Evolutionary conservation across 371 early-diverging fungal species (phyloP).

Genomic region (Mortierella sp.): DNA sequence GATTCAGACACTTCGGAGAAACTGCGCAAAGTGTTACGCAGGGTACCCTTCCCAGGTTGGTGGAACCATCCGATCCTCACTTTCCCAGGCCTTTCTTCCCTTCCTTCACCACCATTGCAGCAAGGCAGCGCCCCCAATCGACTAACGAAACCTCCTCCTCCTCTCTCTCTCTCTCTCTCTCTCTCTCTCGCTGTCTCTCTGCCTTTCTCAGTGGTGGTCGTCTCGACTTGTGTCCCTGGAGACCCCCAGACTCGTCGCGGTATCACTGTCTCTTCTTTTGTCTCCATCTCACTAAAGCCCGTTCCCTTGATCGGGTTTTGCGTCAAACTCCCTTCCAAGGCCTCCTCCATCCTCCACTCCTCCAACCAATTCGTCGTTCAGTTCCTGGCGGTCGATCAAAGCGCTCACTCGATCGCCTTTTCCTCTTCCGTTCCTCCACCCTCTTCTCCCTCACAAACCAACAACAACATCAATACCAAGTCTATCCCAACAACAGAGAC

Average conservation of each 20-base stretch:
- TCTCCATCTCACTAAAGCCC: conserved; percentile 74
- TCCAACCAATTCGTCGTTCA: conserved; percentile 73
- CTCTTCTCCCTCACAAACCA: conserved; percentile 12
- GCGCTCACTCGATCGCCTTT: conserved; percentile 69
- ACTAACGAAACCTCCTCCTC: background rate
- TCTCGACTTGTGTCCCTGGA: conserved; percentile 60
- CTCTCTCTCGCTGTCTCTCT: background rate
- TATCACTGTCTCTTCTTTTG: conserved; percentile 76
- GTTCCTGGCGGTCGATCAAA: conserved; percentile 67
- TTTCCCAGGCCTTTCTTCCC: background rate
- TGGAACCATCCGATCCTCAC: background rate
- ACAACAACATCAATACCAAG: background rate
- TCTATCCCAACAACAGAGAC: background rate
- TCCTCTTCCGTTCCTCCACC: conserved; percentile 61
- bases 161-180: background rate
- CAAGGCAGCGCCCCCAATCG: too few species aligned
- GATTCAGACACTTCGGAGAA: conserved; percentile 52
- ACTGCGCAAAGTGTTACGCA: conserved; percentile 69
- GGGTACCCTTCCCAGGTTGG: conserved; percentile 69
- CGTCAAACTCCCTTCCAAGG: conserved; percentile 71
- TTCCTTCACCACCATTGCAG: too few species aligned
- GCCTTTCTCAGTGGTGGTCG: conserved; percentile 58
- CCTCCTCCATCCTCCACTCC: conserved; percentile 63
- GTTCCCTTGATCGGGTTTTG: conserved; percentile 73
- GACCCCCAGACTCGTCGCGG: conserved; percentile 62